These are phyloP conservation scores for Quercus robur DNA, from an alignment of 306 rosid genomes.

Conservation along the genomic window DNA sequence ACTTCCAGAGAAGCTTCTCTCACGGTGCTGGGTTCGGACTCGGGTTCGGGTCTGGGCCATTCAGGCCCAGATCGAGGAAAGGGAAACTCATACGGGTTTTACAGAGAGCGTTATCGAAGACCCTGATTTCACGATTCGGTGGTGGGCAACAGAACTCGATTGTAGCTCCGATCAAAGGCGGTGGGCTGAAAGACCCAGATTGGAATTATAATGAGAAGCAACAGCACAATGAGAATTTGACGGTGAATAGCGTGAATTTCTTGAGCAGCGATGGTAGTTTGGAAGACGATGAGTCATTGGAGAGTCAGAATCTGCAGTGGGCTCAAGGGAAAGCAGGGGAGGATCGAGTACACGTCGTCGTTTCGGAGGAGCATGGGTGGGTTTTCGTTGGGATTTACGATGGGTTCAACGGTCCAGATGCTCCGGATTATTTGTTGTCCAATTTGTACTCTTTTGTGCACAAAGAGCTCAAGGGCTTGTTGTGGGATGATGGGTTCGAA, in stretches of 20 bases:
- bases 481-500: slow-evolving; percentile 72
- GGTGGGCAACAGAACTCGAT: slow-evolving; percentile 65
- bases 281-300: slow-evolving; percentile 77
- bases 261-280: slow-evolving; percentile 83
- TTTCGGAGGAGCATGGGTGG: slow-evolving; percentile 97
- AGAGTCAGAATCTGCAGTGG: slow-evolving; percentile 93
- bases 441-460: slow-evolving; percentile 73
- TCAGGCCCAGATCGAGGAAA: slow-evolving; percentile 54
- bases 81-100: slow-evolving; percentile 53
- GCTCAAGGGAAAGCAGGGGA: slow-evolving; percentile 99
- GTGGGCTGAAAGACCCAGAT: slow-evolving; percentile 58
- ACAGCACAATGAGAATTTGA: slow-evolving; percentile 73
- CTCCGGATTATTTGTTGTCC: slow-evolving; percentile 78
- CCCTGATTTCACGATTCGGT: slow-evolving; percentile 29
- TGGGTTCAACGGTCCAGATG: slow-evolving; percentile 98
- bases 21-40: slow-evolving; percentile 55
- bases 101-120: slow-evolving; percentile 67
- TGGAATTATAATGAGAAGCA: slow-evolving; percentile 60
- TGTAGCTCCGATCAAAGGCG: slow-evolving; percentile 69
- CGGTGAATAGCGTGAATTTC: slow-evolving; percentile 71
- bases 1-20: slow-evolving; percentile 83
- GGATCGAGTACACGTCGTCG: slow-evolving; percentile 94
- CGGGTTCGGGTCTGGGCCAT: slow-evolving; percentile 27
- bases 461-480: slow-evolving; percentile 78
- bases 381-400: slow-evolving; percentile 97